Evolutionary conservation across 2,329 filamentous ascomycete genomes (phyloP).

Genomic region (Colletotrichum nymphaeae): DNA sequence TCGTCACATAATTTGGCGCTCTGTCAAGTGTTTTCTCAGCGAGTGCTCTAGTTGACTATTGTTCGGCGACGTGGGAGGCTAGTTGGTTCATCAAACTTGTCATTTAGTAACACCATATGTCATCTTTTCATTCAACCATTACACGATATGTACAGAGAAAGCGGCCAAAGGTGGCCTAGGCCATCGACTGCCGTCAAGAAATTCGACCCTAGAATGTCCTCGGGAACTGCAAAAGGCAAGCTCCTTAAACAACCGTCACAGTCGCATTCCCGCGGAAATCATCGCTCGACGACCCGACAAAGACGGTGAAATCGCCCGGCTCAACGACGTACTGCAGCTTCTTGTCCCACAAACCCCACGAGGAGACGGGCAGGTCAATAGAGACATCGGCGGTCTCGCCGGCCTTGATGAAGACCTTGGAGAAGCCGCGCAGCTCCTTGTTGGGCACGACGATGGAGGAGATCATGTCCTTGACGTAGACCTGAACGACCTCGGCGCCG

Average conservation of each 20-base stretch:
- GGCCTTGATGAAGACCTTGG: slow-evolving; percentile 71
- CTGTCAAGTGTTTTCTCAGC: neutral
- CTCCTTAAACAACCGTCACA: slow-evolving; percentile 57
- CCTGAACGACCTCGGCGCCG: slow-evolving; percentile 75
- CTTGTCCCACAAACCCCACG: slow-evolving; percentile 67
- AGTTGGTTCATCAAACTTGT: neutral
- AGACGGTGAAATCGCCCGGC: slow-evolving; percentile 73
- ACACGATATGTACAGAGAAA: slow-evolving; percentile 29
- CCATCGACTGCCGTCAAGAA: neutral
- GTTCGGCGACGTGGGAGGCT: neutral
- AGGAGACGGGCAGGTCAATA: slow-evolving; percentile 65
- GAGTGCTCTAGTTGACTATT: neutral
- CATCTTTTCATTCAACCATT: slow-evolving; percentile 20
- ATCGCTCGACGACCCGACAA: slow-evolving; percentile 69
- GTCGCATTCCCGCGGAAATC: slow-evolving; percentile 67
- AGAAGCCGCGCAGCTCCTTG: slow-evolving; percentile 73
- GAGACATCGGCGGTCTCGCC: slow-evolving; percentile 66
- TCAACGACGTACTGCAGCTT: slow-evolving; percentile 81
- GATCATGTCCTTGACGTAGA: slow-evolving; percentile 74
- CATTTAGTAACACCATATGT: neutral
- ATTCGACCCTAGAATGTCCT: neutral
- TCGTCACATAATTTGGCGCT: neutral
- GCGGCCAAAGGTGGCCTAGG: slow-evolving; percentile 1
- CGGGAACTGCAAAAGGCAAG: too few relatives aligned
- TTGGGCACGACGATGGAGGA: slow-evolving; percentile 73